Evolutionary conservation across 2,329 filamentous ascomycete genomes (phyloP), one percentile per base, ranked within the genome.

Genomic region (Neofusicoccum parvum): DNA sequence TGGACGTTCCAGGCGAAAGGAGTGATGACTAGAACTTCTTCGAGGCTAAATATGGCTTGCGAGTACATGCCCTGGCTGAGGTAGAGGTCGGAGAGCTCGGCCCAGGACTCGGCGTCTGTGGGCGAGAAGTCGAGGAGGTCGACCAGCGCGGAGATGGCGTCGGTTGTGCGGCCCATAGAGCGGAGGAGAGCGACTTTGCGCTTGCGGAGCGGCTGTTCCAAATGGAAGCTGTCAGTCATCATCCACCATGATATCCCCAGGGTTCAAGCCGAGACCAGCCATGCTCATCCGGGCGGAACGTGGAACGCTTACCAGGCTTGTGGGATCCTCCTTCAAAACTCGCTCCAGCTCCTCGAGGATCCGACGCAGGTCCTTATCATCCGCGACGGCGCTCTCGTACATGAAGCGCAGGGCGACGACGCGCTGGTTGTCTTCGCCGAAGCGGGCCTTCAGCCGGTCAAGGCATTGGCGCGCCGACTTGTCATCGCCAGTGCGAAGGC

Each of bases 1-100:
- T 97, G 93, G 69, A 96, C 92, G 82, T 96, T 98, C 94, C 95
- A 99, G 20, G 94, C 92, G 80, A 97, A 96, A 3, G 95, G 94
- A 62, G 88, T 87, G 65, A 96, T 83, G 60, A 98, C 82, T 50
- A 99, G 79, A 20, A 96, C 92, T 77, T 99, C 95, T 77, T 99
- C 95, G 50, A 97, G 81, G 67, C 92, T 90, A 77, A 90, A 97
- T 59, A 97, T 88, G 45, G 93, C 91, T 77, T 98, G 94, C 14
- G 88, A 81, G 73, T 91, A 92, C 71, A 94, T 80, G 0, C 90
- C 92, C 74, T 94, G 90, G 20, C 85, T 84, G 36, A 93, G 84
- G 78, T 99, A 98, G 67, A 97, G 80, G 75, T 97, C 92, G 62
- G 92, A 88, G 70, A 98, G 83, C 80, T 99, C 95, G 62, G 92